A percentile compares a stretch with the other conserved stretches of the same genome.
Evolutionary conservation across 148 eudicot genomes (phyloP).

Genomic region (Euryodendron excelsum): DNA sequence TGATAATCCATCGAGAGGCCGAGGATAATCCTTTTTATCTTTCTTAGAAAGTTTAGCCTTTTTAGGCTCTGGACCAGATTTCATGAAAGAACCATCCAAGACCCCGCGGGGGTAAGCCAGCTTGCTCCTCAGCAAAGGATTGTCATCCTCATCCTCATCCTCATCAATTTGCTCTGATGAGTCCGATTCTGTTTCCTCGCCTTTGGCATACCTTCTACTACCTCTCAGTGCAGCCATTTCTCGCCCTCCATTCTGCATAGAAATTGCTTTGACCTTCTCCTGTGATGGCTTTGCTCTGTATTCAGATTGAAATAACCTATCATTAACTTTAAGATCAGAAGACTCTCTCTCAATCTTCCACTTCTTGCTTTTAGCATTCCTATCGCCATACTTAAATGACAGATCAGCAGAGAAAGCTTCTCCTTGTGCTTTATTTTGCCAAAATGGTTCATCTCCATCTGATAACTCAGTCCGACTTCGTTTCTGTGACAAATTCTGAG

Average conservation of each 20-base stretch:
- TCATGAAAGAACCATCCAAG: slow-evolving; percentile 22
- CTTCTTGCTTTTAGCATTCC: slow-evolving; percentile 44
- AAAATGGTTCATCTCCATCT: slow-evolving; percentile 40
- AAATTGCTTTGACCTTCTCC: slow-evolving; percentile 35
- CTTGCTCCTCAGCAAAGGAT: slow-evolving; percentile 71
- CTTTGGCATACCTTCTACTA: slow-evolving; percentile 32
- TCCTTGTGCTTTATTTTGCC: slow-evolving; percentile 39
- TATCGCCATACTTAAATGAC: slow-evolving; percentile 33
- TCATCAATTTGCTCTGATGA: slow-evolving; percentile 65
- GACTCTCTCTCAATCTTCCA: slow-evolving; percentile 35
- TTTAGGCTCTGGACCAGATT: slow-evolving; percentile 28
- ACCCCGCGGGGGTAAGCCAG: slow-evolving; percentile 44
- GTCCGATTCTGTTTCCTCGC: slow-evolving; percentile 83
- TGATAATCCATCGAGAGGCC: slow-evolving; percentile 34
- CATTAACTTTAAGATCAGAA: slow-evolving; percentile 39
- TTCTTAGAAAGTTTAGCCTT: slow-evolving; percentile 43
- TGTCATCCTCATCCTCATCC: slow-evolving; percentile 40
- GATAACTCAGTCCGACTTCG: slow-evolving; percentile 40
- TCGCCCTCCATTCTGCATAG: slow-evolving; percentile 43
- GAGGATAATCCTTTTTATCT: slow-evolving; percentile 30
- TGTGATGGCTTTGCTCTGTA: slow-evolving; percentile 34
- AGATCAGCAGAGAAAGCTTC: slow-evolving; percentile 36
- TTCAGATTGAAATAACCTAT: slow-evolving; percentile 35
- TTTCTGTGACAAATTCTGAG: slow-evolving; percentile 33
- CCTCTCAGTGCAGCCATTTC: slow-evolving; percentile 32